Base-by-base conservation (phyloP, 208 protist species). In the Tritrichomonas foetus region DNA sequence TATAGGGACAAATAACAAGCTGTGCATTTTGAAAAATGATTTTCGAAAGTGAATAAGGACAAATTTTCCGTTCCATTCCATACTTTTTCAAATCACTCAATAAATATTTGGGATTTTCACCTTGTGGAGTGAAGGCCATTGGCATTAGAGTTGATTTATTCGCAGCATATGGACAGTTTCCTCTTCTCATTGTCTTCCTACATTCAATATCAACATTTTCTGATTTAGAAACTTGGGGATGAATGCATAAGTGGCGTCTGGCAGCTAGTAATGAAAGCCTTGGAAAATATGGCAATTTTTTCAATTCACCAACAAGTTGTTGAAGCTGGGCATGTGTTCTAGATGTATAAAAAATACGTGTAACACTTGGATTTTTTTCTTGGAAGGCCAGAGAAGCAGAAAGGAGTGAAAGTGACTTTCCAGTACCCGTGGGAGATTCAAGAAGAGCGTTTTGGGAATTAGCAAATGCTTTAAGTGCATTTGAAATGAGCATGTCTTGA, bases 241-340 rank as follows among this genome's bases (percentile, higher is more conserved):
- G 2, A 47, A 93, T 93, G 27, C 82, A 93, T 30, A 93, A 30
- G n/a, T 66, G 47, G 8, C 49, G 14, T 50, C 82, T 41, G 25
- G 53, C 44, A 3, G 53, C 82, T 22, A 93, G 30, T 41, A 93
- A 44, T 69, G 50, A 27, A 8, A 93, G 39, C 39, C 22, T 25
- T 47, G 49, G 44, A 0, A 44, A 44, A 66, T 93, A 93, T 44
- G 25, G 44, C 44, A 75, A 30, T 33, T 72, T 93, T 16, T 75
- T 66, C n/a, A 49, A 55, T 75, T 93, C 92, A 11, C 27, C 22
- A 41, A 93, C 66, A 49, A 93, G 20, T 80, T 93, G 92, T 80
- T 80, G 22, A 25, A 93, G 25, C 53, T 93, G 92, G 3, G 64
- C 44, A 75, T 93, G 92, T 80, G 92, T 93, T 80, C 92, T 1